Conservation (phyloP, 495 filamentous ascomycete species). For the Tetracladium marchalianum region DNA sequence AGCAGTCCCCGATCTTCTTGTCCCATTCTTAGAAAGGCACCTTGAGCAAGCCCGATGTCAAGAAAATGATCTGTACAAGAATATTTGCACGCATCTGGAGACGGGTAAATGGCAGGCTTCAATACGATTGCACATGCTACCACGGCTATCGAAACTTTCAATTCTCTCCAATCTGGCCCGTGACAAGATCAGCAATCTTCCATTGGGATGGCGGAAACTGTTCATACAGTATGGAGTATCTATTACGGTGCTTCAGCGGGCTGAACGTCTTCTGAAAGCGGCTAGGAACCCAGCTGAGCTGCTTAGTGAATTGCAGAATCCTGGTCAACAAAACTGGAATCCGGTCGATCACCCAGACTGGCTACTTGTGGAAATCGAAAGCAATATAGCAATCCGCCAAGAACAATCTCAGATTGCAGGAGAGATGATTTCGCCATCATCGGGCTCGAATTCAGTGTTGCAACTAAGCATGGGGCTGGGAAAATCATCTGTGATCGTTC, state of each 20-base stretch:
- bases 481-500: conserved; percentile 62
- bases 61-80: conserved; percentile 1
- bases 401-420: conserved; percentile 48
- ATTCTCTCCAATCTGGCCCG: conserved; percentile 26
- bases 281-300: conserved; percentile 27
- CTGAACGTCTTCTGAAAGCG: conserved; percentile 23
- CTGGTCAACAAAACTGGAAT: conserved; percentile 42
- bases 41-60: conserved; percentile 29
- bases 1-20: neutral
- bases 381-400: conserved; percentile 48
- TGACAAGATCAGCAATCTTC: conserved; percentile 15
- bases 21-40: conserved; percentile 7
- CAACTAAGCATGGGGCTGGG: conserved; percentile 74
- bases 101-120: neutral
- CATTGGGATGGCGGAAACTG: conserved; percentile 19
- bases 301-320: conserved; percentile 38
- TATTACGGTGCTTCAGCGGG: conserved; percentile 27
- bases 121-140: conserved; percentile 8
- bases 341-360: conserved; percentile 43
- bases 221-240: conserved; percentile 29
- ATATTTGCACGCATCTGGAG: conserved; percentile 3
- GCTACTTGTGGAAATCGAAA: conserved; percentile 56
- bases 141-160: conserved; percentile 24
- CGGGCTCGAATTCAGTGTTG: conserved; percentile 40
- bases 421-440: conserved; percentile 43